Evolutionary conservation across 768 basidiomycete genomes (phyloP), one percentile per base, ranked within the genome.

Genomic region (Leccinum longicurvipes): DNA sequence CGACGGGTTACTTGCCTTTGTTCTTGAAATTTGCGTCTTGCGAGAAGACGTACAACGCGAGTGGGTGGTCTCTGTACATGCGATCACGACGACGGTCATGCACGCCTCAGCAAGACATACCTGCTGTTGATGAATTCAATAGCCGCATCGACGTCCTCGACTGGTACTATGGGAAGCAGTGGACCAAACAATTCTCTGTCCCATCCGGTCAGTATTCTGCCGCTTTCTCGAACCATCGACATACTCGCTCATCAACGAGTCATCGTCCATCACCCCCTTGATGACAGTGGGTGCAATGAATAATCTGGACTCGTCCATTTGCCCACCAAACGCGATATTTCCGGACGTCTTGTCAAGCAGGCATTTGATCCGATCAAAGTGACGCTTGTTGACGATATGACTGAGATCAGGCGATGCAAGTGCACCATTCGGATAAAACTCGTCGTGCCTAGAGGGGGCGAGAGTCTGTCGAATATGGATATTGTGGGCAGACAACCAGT

Each of bases 151-250:
- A 89, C 51, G 53, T 79, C 67, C n/a, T 85, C 80, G 24, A 93
- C 84, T 0, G 85, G 80, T 1, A 94, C 73, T 39, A 95, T 76
- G 3, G 90, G 86, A 23, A 95, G 73, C 10, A 95, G 60, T 8
- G 93, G 92, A 0, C 91, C 93, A 61, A 95, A 93, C 42, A 93
- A 78, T 64, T 94, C 93, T 57, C 90, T 91, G 59, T 9, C 6
- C 0, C 42, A 17, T 45, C 5, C 4, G 14, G n/a, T 60, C 4
- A 59, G 29, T 21, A 7, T 45, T 28, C 1, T n/a, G 11, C 46
- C 28, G 15, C 8, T 50, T 50, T 14, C 29, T 15, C 17, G 5
- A 41, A 56, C 21, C 8, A 50, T 45, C 17, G 3, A 76, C 85
- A 49, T 62, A 88, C 89, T 89, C 85, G 65, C 77, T 76, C 88